Conservation (phyloP, 305 asterid genomes). For the Striga hermonthica region DNA sequence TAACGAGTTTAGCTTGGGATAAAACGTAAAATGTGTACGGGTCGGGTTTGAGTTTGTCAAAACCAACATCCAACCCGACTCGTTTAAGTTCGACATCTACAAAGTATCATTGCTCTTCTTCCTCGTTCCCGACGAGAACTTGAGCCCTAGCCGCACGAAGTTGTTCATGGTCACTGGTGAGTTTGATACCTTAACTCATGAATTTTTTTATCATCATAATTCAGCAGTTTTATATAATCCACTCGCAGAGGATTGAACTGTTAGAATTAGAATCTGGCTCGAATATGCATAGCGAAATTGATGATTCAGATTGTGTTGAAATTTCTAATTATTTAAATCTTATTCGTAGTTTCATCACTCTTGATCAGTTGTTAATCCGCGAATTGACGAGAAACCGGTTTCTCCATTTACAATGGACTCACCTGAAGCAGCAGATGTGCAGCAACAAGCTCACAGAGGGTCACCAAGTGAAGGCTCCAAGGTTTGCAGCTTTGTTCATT, state of each 20-base stretch:
- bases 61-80: no score
- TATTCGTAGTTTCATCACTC: neutral
- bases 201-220: no score
- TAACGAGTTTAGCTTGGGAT: no score
- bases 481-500: conserved; percentile 34
- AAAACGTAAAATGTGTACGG: no score
- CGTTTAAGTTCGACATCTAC: no score
- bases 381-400: conserved; percentile 40
- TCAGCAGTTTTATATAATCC: no score
- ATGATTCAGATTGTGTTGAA: neutral
- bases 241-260: neutral
- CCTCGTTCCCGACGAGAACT: no score
- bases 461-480: conserved; percentile 45
- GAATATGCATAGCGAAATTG: neutral
- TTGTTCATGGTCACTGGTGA: no score
- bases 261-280: neutral
- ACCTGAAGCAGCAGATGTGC: conserved; percentile 35
- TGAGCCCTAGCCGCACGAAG: no score
- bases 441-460: conserved; percentile 38
- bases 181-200: no score
- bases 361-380: conserved; percentile 41
- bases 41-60: no score
- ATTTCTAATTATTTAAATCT: neutral
- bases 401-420: conserved; percentile 42
- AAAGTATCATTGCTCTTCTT: no score